Conservation (phyloP, 2,329 filamentous ascomycete genomes). For the Pseudopyricularia javanii region DNA sequence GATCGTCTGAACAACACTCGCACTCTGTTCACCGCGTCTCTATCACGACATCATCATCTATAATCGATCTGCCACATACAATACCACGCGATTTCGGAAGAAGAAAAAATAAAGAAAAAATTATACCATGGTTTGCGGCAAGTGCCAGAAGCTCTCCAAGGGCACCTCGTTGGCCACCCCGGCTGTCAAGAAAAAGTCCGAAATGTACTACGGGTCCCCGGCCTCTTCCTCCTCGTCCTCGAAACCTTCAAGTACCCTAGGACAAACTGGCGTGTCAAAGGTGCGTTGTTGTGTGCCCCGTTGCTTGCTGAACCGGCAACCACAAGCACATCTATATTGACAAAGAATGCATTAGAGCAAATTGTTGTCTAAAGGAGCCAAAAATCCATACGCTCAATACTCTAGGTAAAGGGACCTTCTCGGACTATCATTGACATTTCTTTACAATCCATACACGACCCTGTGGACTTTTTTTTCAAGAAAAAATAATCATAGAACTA, state of each 20-base stretch:
- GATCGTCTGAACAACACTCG: no score
- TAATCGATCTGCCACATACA: no score
- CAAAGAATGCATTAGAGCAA: conserved; percentile 36
- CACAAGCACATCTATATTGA: not conserved
- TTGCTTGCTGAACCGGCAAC: no score
- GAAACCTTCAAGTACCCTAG: conserved; percentile 39
- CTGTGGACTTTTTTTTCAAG: no score
- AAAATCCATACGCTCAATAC: conserved; percentile 55
- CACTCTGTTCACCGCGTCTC: no score
- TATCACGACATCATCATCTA: no score
- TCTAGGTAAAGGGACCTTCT: conserved; percentile 21
- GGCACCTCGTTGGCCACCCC: conserved; percentile 50
- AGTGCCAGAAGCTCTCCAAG: conserved; percentile 50
- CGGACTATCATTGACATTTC: no score
- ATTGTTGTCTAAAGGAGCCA: conserved; percentile 49
- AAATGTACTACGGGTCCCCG: conserved; percentile 52
- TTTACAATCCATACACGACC: no score
- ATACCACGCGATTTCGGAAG: not conserved
- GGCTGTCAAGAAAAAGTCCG: conserved; percentile 53
- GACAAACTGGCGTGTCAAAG: conserved; percentile 47
- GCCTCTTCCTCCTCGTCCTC: conserved; percentile 26
- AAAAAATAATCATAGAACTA: no score
- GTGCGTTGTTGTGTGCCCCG: conserved; percentile 20
- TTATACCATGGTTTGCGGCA: conserved; percentile 40
- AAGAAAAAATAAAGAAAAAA: no score